Evolutionary conservation across 1,284 basidiomycete species (phyloP).

Genomic region (Heterobasidion occidentale): DNA sequence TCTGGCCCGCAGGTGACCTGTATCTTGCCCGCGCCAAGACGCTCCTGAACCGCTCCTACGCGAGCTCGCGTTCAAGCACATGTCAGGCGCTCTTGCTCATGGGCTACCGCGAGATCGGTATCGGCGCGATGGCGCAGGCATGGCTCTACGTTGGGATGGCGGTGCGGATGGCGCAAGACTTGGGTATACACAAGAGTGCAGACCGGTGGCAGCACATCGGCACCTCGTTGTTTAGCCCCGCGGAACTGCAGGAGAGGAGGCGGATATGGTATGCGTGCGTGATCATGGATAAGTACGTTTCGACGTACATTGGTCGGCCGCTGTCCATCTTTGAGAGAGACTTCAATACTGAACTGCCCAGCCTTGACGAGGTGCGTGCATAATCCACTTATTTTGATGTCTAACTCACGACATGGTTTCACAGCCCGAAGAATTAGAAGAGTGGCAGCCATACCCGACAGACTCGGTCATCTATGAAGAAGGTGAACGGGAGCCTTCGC

Average conservation of each 20-base stretch:
- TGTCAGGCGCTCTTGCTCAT: slow-evolving; percentile 74
- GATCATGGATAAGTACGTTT: slow-evolving; percentile 75
- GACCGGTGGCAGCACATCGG: slow-evolving; percentile 64
- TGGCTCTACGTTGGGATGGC: slow-evolving; percentile 80
- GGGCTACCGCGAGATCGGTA: slow-evolving; percentile 78
- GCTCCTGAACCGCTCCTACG: slow-evolving; percentile 61
- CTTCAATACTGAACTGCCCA: slow-evolving; percentile 70
- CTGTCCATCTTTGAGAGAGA: slow-evolving; percentile 75
- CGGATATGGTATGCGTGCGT: slow-evolving; percentile 80
- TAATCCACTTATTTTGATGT: neutral
- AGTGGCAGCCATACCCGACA: slow-evolving; percentile 39
- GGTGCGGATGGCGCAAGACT: slow-evolving; percentile 79
- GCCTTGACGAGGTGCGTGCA: slow-evolving; percentile 48
- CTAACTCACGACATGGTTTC: neutral
- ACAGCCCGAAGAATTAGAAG: slow-evolving; percentile 56
- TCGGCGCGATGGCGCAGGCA: slow-evolving; percentile 81
- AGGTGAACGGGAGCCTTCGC: slow-evolving; percentile 15
- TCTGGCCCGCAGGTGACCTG: slow-evolving; percentile 78
- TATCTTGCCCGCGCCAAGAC: slow-evolving; percentile 66
- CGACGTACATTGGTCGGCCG: slow-evolving; percentile 74
- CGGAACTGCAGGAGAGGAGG: slow-evolving; percentile 67
- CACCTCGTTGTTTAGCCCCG: slow-evolving; percentile 50
- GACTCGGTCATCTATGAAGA: slow-evolving; percentile 26
- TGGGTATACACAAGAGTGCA: slow-evolving; percentile 77
- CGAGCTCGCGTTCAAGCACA: slow-evolving; percentile 57